phyloP scores from a whole-genome alignment of 805 yeast genomes.

The Sugiyamaella valdiviana region DNA sequence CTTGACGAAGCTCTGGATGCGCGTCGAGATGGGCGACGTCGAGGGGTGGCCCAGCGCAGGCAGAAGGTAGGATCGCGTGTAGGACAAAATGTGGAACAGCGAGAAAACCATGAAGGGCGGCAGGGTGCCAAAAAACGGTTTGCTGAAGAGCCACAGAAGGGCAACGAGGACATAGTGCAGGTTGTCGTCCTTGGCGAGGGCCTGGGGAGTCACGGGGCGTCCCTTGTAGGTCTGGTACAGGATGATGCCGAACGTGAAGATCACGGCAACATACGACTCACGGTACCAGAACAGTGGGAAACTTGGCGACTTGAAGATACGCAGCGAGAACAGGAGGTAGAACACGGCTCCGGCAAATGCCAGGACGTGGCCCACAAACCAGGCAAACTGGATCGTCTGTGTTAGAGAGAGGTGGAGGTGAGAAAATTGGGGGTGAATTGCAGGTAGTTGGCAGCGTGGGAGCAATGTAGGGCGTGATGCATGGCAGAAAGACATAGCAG shows the following conservation, averaged over 20 bases:
- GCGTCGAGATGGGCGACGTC: constrained; percentile 24
- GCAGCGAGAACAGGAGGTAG: constrained; percentile 34
- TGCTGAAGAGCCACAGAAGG: constrained; percentile 51
- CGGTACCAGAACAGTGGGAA: constrained; percentile 48
- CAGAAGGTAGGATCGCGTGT: constrained; percentile 55
- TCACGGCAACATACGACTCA: constrained; percentile 53
- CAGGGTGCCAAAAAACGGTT: constrained; percentile 54
- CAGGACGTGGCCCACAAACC: constrained; percentile 62
- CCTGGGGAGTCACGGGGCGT: constrained; percentile 22
- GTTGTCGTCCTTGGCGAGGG: constrained; percentile 55
- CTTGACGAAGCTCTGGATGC: constrained; percentile 42
- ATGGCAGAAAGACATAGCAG: too few species aligned
- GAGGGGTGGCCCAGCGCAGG: constrained; percentile 48
- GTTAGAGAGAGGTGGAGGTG: not conserved
- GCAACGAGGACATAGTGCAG: constrained; percentile 62
- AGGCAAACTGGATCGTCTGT: constrained; percentile 59
- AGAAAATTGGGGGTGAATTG: too few species aligned
- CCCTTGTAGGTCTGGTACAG: constrained; percentile 49
- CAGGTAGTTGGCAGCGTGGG: too few species aligned
- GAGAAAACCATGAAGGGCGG: constrained; percentile 75
- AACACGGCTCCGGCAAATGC: constrained; percentile 39
- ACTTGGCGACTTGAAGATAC: constrained; percentile 22
- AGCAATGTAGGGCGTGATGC: too few species aligned
- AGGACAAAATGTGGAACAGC: constrained; percentile 73
- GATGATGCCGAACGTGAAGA: constrained; percentile 71